phyloP scores from a whole-genome alignment of 257 asterid genomes.

The Solanum appendiculatum region DNA sequence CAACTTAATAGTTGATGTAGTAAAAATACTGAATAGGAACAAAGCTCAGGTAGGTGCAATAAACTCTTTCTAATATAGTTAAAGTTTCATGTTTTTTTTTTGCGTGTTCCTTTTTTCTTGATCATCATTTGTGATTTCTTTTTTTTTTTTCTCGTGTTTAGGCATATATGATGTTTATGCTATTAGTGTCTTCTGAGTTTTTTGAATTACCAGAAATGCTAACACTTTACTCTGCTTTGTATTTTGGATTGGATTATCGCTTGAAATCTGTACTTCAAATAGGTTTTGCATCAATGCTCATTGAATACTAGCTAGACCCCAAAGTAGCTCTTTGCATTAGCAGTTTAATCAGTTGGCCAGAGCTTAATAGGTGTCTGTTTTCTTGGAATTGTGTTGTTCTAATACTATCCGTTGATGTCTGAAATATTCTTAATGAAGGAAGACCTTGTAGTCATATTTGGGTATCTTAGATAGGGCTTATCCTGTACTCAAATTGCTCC shows the following conservation, averaged over 20 bases:
- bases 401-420: not conserved
- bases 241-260: not conserved
- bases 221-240: not conserved
- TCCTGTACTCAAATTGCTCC: too few species aligned
- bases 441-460: not conserved
- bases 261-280: not conserved
- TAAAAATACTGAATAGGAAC: not conserved
- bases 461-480: not conserved
- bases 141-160: not conserved
- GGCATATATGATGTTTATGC: not conserved
- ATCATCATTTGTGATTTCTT: not conserved
- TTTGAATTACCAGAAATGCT: not conserved
- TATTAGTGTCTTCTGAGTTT: not conserved
- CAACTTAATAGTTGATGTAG: not conserved
- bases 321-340: not conserved
- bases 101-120: not conserved
- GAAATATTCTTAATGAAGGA: not conserved
- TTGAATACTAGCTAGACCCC: not conserved
- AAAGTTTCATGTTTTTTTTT: not conserved
- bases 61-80: not conserved
- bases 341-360: not conserved
- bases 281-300: not conserved
- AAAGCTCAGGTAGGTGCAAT: not conserved
- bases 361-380: not conserved
- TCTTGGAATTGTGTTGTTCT: not conserved